phyloP scores from a whole-genome alignment of 192 early-diverging fungal genomes.

The Coemansia sp. region DNA sequence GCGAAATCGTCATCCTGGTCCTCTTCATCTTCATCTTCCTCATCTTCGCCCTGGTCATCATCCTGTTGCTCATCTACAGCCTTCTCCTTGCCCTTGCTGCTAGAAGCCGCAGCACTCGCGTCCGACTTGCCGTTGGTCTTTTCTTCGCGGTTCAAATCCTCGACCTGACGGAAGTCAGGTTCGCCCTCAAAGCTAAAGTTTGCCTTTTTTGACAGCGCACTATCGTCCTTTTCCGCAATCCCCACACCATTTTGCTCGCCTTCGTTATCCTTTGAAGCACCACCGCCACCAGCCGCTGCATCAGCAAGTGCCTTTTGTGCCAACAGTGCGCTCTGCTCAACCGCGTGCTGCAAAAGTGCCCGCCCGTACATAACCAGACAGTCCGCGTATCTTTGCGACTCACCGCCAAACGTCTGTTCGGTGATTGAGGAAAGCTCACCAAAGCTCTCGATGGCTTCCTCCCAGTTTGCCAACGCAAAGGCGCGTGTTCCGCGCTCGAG shows the following conservation, averaged over 20 bases:
- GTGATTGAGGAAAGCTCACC: slow-evolving; percentile 68
- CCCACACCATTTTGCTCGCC: slow-evolving; percentile 15
- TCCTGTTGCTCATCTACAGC: slow-evolving; percentile 13
- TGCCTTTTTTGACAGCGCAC: slow-evolving; percentile 15
- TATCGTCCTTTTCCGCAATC: slow-evolving; percentile 4
- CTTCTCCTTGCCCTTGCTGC: slow-evolving; percentile 51
- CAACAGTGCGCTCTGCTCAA: slow-evolving; percentile 73
- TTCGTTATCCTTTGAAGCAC: neutral
- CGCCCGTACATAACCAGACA: slow-evolving; percentile 72
- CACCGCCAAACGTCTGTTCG: slow-evolving; percentile 62
- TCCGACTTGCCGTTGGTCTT: neutral
- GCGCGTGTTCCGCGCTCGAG: slow-evolving; percentile 68
- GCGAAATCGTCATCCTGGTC: slow-evolving; percentile 64
- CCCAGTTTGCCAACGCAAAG: slow-evolving; percentile 64
- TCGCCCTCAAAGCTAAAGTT: slow-evolving; percentile 73
- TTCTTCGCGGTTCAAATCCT: slow-evolving; percentile 22
- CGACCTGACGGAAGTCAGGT: slow-evolving; percentile 55
- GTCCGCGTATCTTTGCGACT: slow-evolving; percentile 67
- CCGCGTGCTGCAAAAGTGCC: slow-evolving; percentile 70
- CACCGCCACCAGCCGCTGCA: slow-evolving; percentile 37
- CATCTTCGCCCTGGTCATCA: slow-evolving; percentile 44
- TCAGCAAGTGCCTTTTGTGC: slow-evolving; percentile 59
- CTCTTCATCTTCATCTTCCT: slow-evolving; percentile 48
- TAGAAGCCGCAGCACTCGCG: slow-evolving; percentile 7
- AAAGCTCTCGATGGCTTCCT: slow-evolving; percentile 63